phyloP scores from a whole-genome alignment of 148 eudicot genomes.

The Linanthus parryae region DNA sequence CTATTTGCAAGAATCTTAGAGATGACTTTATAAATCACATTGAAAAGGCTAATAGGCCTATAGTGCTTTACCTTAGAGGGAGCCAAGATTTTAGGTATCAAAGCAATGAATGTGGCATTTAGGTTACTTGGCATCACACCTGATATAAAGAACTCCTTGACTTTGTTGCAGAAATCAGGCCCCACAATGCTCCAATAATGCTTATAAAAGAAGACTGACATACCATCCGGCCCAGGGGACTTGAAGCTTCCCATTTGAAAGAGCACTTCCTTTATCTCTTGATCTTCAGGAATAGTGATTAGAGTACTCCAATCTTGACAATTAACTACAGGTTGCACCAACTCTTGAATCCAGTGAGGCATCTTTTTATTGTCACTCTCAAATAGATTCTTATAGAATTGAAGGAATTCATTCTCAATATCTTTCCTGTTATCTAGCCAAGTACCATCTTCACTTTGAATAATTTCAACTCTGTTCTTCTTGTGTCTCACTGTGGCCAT shows the following conservation, averaged over 20 bases:
- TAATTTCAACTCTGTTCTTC: not conserved
- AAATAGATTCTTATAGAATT: not conserved
- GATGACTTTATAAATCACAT: not conserved
- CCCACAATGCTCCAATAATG: not conserved
- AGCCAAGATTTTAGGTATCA: not conserved
- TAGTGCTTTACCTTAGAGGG: not conserved
- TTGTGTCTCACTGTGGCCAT: not conserved
- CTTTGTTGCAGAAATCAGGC: not conserved
- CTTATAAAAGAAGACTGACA: not conserved
- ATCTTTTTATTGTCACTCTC: not conserved
- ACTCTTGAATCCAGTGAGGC: not conserved
- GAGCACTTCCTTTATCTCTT: not conserved
- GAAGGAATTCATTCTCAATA: not conserved
- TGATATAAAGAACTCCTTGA: not conserved
- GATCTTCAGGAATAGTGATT: not conserved
- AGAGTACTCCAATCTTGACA: not conserved
- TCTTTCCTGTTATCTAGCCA: not conserved
- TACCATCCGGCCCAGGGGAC: not conserved
- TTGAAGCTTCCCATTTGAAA: not conserved
- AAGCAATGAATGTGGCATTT: not conserved
- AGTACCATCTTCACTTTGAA: not conserved
- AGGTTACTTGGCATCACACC: not conserved
- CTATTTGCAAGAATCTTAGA: not conserved
- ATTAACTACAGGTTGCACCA: not conserved
- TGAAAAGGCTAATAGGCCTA: not conserved